phyloP scores from a whole-genome alignment of 495 filamentous ascomycete genomes.

The Lindgomyces ingoldianus region DNA sequence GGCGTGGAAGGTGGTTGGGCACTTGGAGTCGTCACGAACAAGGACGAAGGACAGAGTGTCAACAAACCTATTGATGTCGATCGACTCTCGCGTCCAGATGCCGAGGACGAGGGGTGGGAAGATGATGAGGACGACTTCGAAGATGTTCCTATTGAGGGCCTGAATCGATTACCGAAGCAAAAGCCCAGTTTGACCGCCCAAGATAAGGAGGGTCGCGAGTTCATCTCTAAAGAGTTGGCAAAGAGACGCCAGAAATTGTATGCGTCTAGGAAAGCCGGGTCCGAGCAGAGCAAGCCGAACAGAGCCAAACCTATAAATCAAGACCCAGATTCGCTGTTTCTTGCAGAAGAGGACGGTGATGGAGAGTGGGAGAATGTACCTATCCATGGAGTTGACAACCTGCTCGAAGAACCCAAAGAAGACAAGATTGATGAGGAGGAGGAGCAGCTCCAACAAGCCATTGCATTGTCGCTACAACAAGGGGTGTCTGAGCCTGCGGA shows the following conservation, averaged over 20 bases:
- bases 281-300: constrained; percentile 19
- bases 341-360: constrained; percentile 52
- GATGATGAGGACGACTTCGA: constrained; percentile 78
- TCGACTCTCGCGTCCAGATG: constrained; percentile 53
- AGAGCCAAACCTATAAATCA: constrained; percentile 25
- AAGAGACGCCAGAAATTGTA: constrained; percentile 52
- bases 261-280: constrained; percentile 41
- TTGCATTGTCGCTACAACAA: constrained; percentile 71
- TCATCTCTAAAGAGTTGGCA: constrained; percentile 45
- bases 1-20: constrained; percentile 97
- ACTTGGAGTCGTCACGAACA: constrained; percentile 84
- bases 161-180: constrained; percentile 81
- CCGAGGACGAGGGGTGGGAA: constrained; percentile 62
- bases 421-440: constrained; percentile 57
- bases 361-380: constrained; percentile 42
- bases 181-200: constrained; percentile 16
- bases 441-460: constrained; percentile 76
- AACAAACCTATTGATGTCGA: constrained; percentile 91
- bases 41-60: constrained; percentile 63
- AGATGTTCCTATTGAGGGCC: constrained; percentile 90
- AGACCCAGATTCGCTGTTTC: constrained; percentile 64
- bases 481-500: constrained; percentile 37
- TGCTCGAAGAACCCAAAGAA: constrained; percentile 46
- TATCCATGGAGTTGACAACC: constrained; percentile 37
- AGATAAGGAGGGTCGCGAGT: constrained; percentile 26